Evolutionary conservation across 1,284 basidiomycete genomes (phyloP).

Genomic region (Phellopilus nigrolimitatus): DNA sequence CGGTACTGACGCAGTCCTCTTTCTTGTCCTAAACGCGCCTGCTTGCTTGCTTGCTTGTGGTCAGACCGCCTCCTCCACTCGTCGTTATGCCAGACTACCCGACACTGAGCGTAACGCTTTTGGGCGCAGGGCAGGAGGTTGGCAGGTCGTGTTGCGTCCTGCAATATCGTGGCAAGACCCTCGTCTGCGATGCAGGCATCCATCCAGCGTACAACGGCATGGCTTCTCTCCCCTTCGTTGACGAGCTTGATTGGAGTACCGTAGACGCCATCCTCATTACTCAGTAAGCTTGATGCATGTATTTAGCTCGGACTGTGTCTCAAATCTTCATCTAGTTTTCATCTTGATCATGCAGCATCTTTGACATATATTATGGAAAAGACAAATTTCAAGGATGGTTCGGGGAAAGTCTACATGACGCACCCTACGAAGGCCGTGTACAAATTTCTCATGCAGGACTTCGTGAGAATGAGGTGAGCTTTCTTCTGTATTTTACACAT

Average conservation of each 20-base stretch:
- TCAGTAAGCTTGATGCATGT: constrained; percentile 56
- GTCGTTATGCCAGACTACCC: constrained; percentile 78
- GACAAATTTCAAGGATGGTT: constrained; percentile 94
- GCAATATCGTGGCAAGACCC: constrained; percentile 87
- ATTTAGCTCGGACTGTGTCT: constrained; percentile 1
- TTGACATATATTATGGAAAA: constrained; percentile 98
- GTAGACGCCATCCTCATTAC: constrained; percentile 96
- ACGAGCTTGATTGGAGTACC: constrained; percentile 97
- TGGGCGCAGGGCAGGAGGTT: constrained; percentile 97
- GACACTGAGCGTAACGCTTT: constrained; percentile 79
- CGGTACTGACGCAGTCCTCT: no score
- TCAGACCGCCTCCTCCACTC: no score
- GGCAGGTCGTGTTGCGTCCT: constrained; percentile 96
- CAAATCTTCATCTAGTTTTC: constrained; percentile 61
- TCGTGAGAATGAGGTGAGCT: constrained; percentile 87
- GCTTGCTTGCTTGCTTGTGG: no score
- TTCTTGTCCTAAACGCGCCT: no score
- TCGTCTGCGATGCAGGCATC: constrained; percentile 97
- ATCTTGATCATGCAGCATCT: constrained; percentile 96
- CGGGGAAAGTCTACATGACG: constrained; percentile 98
- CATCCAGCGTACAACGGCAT: constrained; percentile 96
- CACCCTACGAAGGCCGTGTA: constrained; percentile 98
- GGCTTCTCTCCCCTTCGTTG: constrained; percentile 93
- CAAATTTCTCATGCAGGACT: constrained; percentile 99
- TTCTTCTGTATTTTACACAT: neutral